Evolutionary conservation across 257 asterid genomes (phyloP), one percentile per base, ranked within the genome.

Genomic region (Solanum etuberosum): DNA sequence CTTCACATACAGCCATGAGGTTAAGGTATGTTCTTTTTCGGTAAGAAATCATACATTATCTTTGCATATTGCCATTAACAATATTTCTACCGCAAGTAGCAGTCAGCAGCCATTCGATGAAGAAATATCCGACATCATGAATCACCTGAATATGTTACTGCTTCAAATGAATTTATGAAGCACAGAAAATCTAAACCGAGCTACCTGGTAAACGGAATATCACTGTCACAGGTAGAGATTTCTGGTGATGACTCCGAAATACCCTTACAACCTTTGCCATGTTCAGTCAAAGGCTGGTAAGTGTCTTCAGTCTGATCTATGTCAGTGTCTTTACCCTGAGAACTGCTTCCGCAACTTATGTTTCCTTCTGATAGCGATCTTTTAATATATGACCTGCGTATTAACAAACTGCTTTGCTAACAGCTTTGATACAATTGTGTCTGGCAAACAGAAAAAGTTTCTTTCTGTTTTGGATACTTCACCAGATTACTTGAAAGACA

Each of bases 351-450:
- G 27, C 91, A 90, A 25, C 91, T 94, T 87, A 97, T 95, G 92
- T 91, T 95, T 40, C 98, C 99, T 90, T 95, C 99, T n/a, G 99
- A 97, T 8, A 96, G 87, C 6, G 99, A 94, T 88, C 99, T 92
- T 91, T 94, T 94, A 90, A 97, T 90, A 81, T 88, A 80, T 35
- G 91, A 92, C 94, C 99, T 97, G 84, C 84, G 91, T 74, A 88
- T 78, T 78, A 78, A 78, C 63, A 78, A 78, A 78, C 84, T 78
- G 84, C 65, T 78, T 78, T 43, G 84, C 84, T 78, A 78, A 78
- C 84, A 78, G 84, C 38, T 78, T 78, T 78, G 65, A 78, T 78
- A 78, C 84, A 78, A 78, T 78, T 78, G 84, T 78, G 65, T 43
- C 65, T 78, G 65, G n/a, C 38, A 78, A 78, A 78, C 84, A 78